phyloP scores from a whole-genome alignment of 805 yeast genomes.

The Helenozyma baotianmanensis region DNA sequence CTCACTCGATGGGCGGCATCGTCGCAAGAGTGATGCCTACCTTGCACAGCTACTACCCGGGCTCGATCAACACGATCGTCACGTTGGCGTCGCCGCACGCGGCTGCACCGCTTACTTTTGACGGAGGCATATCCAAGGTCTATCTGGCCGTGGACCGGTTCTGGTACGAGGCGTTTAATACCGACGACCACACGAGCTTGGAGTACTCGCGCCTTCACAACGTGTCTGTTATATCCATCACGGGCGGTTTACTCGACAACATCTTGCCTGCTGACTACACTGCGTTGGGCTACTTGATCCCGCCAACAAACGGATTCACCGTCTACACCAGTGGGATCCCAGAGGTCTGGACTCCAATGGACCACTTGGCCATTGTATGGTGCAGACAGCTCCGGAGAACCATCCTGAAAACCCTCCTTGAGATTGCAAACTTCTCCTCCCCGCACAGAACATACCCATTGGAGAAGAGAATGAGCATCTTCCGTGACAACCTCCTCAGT shows the following conservation, averaged over 20 bases:
- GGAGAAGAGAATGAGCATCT: conserved; percentile 52
- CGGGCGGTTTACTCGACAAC: conserved; percentile 81
- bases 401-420: conserved; percentile 56
- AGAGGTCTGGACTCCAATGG: conserved; percentile 88
- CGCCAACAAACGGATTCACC: conserved; percentile 72
- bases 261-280: conserved; percentile 90
- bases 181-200: conserved; percentile 14
- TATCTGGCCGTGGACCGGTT: conserved; percentile 71
- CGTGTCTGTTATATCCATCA: conserved; percentile 73
- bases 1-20: conserved; percentile 97
- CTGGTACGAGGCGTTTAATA: conserved; percentile 65
- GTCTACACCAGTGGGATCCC: conserved; percentile 85
- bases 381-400: conserved; percentile 78
- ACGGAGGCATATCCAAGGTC: conserved; percentile 74
- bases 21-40: conserved; percentile 85
- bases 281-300: conserved; percentile 63
- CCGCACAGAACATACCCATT: conserved; percentile 51
- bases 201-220: conserved; percentile 40
- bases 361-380: conserved; percentile 95
- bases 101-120: conserved; percentile 89
- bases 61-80: conserved; percentile 75
- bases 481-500: conserved; percentile 43
- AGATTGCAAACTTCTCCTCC: conserved; percentile 47
- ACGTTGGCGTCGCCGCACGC: conserved; percentile 92
- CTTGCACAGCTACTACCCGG: conserved; percentile 65